Conservation (phyloP, 306 rosid species). For the Cercis canadensis region DNA sequence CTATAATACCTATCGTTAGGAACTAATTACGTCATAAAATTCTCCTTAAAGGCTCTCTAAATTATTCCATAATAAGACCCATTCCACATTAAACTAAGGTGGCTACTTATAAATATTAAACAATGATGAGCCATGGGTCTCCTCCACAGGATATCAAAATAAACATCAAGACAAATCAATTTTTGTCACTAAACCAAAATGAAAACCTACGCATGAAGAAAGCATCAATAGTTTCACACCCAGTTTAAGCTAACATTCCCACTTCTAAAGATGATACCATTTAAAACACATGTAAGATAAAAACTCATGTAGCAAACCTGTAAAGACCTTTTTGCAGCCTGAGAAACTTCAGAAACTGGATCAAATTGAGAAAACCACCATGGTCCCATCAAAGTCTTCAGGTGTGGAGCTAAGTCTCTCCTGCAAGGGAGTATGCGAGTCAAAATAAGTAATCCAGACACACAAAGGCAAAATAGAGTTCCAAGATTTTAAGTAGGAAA, state of each 20-base stretch:
- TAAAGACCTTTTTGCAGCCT: conserved; percentile 86
- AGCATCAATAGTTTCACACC: neutral
- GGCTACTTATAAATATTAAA: conserved; percentile 4
- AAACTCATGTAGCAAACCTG: conserved; percentile 69
- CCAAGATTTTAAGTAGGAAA: neutral
- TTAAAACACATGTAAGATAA: conserved; percentile 26
- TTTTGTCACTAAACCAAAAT: neutral
- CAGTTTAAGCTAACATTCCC: conserved; percentile 6
- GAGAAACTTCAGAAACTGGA: conserved; percentile 88
- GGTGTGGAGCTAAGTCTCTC: conserved; percentile 92
- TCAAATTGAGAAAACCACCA: conserved; percentile 99
- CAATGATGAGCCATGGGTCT: neutral
- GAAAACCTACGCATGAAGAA: conserved; percentile 31
- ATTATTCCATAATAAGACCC: conserved; percentile 20
- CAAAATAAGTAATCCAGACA: conserved; percentile 27
- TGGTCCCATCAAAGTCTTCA: conserved; percentile 96
- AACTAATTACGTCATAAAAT: conserved; percentile 17
- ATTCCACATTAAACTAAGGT: conserved; percentile 1
- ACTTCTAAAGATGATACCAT: conserved; percentile 18
- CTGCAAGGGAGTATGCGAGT: conserved; percentile 45
- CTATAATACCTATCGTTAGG: neutral
- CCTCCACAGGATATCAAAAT: conserved; percentile 6
- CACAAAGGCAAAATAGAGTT: conserved; percentile 1
- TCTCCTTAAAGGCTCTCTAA: conserved; percentile 7
- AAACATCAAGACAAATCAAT: conserved; percentile 8